phyloP scores from a whole-genome alignment of 2,329 filamentous ascomycete genomes.

The Neonectria coccinea region DNA sequence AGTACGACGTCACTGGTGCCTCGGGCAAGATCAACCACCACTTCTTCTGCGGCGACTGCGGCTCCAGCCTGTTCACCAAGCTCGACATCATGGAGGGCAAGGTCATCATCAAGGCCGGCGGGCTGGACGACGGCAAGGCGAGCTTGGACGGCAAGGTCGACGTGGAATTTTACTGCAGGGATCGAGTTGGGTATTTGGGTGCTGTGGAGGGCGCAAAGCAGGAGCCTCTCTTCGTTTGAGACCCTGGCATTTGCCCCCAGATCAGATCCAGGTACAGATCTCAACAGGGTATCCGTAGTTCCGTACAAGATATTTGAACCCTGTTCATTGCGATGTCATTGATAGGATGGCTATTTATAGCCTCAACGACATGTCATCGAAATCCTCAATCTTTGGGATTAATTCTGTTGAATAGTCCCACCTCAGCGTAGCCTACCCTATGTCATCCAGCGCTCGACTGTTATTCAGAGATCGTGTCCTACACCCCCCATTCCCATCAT shows the following conservation, averaged over 20 bases:
- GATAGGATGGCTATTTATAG: background rate
- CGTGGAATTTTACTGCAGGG: constrained; percentile 66
- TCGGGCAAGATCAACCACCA: constrained; percentile 67
- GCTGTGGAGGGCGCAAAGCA: constrained; percentile 60
- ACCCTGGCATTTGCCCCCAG: background rate
- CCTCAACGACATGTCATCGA: background rate
- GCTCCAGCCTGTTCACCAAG: constrained; percentile 63
- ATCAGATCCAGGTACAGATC: background rate
- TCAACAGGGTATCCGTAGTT: background rate
- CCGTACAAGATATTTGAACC: background rate
- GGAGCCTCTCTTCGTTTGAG: constrained; percentile 43
- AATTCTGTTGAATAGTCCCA: background rate
- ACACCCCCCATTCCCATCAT: too few species aligned
- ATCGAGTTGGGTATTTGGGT: constrained; percentile 59
- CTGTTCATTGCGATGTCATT: background rate
- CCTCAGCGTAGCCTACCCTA: background rate
- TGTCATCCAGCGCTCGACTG: background rate
- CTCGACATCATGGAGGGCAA: constrained; percentile 65
- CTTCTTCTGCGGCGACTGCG: constrained; percentile 66
- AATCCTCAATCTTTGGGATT: background rate
- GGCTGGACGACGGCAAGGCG: constrained; percentile 61
- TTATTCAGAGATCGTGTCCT: too few species aligned
- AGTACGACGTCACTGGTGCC: constrained; percentile 59
- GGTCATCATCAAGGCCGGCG: constrained; percentile 63
- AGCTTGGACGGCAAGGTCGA: constrained; percentile 56